Base-by-base conservation (phyloP, 2,329 filamentous ascomycete genomes). In the Tolypocladium sp. region DNA sequence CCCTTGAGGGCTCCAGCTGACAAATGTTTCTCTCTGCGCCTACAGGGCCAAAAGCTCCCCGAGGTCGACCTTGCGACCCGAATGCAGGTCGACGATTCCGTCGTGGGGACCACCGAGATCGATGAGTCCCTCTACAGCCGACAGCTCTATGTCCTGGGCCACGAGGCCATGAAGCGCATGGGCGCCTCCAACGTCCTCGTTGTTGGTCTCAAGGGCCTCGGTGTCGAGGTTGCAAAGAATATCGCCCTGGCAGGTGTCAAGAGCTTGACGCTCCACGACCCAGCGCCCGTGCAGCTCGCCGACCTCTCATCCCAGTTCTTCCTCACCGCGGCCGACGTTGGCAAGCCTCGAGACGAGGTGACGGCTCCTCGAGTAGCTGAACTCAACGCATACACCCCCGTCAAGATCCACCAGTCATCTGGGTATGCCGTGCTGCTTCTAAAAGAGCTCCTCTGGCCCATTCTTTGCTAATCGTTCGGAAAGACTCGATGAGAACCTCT, bases 271-370 rank as follows among this genome's bases (percentile, higher is more conserved):
- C 83, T 99, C 58, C 91, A 92, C 79, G 94, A 99, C 72, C 93
- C 94, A 54, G 85, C 87, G 55, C 91, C 91, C 49, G 89, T 90
- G 58, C 82, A 87, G 66, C 89, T 97, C 66, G 83, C 91, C 67
- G 94, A 99, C 71, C 86, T 99, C 40, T 97, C 94, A 46, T 90
- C 94, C 51, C 94, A 99, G 75, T 99, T 99, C 82, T 99, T 99
- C 82, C 85, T 99, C 27, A 91, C 86, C 59, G 82, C 86, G 22
- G 85, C 88, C 68, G 94, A 99, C 72, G 88, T 97, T 58, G 94
- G 94, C 69, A 96, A 96, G 79, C 89, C 92, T 5, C 87, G 94
- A 71, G 94, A 93, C 64, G 81, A 86, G 65, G 89, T 91, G 58
- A 96, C 93, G 1, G 91, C 89, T 2, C 93, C 94, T 10, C 87